Conservation (phyloP, 345 rosid genomes). For the Clausena lansium region DNA sequence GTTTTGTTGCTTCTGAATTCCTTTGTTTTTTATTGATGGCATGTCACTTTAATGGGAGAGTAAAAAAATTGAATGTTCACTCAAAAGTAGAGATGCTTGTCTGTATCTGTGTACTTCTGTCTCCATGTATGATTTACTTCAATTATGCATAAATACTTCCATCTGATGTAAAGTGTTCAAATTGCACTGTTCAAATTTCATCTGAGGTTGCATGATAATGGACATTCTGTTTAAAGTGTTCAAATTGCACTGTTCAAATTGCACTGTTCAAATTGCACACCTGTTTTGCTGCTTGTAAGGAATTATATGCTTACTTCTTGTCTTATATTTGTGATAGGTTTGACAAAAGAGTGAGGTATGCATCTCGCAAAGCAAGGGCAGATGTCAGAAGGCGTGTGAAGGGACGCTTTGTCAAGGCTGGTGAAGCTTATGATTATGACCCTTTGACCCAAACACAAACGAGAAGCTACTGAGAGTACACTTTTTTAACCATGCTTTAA, state of each 20-base stretch:
- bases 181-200: too few species aligned
- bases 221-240: not conserved
- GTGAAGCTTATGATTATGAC: conserved; percentile 93
- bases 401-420: conserved; percentile 95
- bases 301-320: not conserved
- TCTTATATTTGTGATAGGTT: conserved; percentile 48
- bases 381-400: conserved; percentile 95
- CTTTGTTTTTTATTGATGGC: not conserved
- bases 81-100: not conserved
- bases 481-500: conserved; percentile 26
- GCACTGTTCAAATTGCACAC: conserved; percentile 1
- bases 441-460: conserved; percentile 74
- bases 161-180: too few species aligned
- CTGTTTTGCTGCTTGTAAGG: not conserved
- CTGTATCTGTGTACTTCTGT: not conserved
- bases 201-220: not conserved
- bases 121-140: not conserved
- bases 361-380: conserved; percentile 97
- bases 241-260: not conserved
- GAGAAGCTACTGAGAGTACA: conserved; percentile 74
- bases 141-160: not conserved
- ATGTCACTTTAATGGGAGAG: not conserved
- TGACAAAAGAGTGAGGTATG: conserved; percentile 91
- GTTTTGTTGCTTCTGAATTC: not conserved
- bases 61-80: not conserved